A percentile compares a stretch with the other conserved stretches of the same genome.
Evolutionary conservation across 345 rosid genomes (phyloP).

Genomic region (Arabidopsis thaliana): TAIR10.1 NC_003074.8:2040001-2040500

Average conservation of each 20-base stretch:
- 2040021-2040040: constrained; percentile 44
- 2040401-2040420: constrained; percentile 23
- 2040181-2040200: constrained; percentile 8
- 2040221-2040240: constrained; percentile 18
- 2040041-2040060: neutral
- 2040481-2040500: constrained; percentile 77
- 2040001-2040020: constrained; percentile 92
- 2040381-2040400: constrained; percentile 15
- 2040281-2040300: constrained; percentile 92
- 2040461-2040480: constrained; percentile 69
- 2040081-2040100: constrained; percentile 40
- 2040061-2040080: constrained; percentile 14
- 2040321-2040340: constrained; percentile 90
- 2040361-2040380: constrained; percentile 20
- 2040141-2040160: constrained; percentile 88
- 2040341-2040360: constrained; percentile 53
- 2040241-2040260: constrained; percentile 71
- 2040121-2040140: constrained; percentile 84
- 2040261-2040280: constrained; percentile 99
- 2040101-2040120: constrained; percentile 93
- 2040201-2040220: constrained; percentile 5
- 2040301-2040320: constrained; percentile 92
- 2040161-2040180: constrained; percentile 68
- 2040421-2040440: constrained; percentile 49
- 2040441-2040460: constrained; percentile 57